Base-by-base conservation (phyloP, 169 alveolate genomes). In the Plasmodium fragile region DNA sequence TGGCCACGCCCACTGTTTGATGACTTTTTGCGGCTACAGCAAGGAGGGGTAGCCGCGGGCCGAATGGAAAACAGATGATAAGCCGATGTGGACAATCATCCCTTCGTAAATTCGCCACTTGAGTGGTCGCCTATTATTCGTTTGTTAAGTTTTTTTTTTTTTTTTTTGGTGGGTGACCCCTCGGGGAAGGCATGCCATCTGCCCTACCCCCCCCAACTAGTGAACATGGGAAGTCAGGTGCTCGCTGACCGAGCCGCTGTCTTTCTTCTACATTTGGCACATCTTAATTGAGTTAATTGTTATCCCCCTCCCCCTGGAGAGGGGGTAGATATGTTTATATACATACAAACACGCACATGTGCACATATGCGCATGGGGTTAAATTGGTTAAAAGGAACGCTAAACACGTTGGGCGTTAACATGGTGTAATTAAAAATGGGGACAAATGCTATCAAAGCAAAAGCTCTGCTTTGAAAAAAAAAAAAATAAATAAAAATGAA, bases 11-110 rank as follows among this genome's bases (percentile, higher is more conserved):
- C 22, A 91, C 43, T 71, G 81, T 59, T 72, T 45, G 32, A 79
- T 91, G 92, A 91, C 94, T 1, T 91, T 79, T 59, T 91, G 94
- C 41, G 94, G 94, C 3, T 91, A 91, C 25, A 81, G 41, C 25
- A 52, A 41, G 45, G 39, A 28, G 45, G 39, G 75, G 2, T 70
- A 70, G 6, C 6, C 34, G 75, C 36, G 75, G 36, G 75, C 3
- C 2, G 53, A 43, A 43, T 43, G 53, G 22, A 49, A 22, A 22
- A 39, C 41, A 10, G 36, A 4, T 65, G 75, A 65, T 28, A 10
- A 28, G 75, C 13, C 0, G 30, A n/a, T 13, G 41, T n/a, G n/a
- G n/a, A n/a, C n/a, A 39, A 3, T 65, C 16, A 28, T 10, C 39
- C 25, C 73, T 59, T 18, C 34, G 32, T 72, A 72, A 28, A 7